Base-by-base conservation (phyloP, 768 basidiomycete species). In the Hortiboletus flavorubellus region DNA sequence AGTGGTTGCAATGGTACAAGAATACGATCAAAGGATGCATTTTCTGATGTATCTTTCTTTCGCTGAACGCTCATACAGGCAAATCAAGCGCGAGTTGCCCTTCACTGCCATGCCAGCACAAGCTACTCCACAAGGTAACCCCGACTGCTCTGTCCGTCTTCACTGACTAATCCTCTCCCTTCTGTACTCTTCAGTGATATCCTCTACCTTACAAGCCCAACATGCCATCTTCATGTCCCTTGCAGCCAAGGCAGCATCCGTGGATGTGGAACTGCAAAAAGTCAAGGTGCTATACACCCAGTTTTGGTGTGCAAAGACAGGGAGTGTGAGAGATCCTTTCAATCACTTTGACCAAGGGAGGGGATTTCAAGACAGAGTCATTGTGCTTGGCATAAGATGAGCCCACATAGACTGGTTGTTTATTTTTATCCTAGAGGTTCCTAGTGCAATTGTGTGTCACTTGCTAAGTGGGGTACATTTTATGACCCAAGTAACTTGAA, bases 261-360 rank as follows among this genome's bases (percentile, higher is more conserved):
- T 91, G 2, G 85, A 93, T 55, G 78, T 79, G 2, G 88, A 91
- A 61, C 67, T 93, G 26, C 85, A 90, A 64, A 87, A 85, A 72
- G 80, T 93, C 62, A 91, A 91, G 67, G 70, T 75, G 10, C 66
- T 86, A 11, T 91, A 91, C 61, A 87, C 86, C 0, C 87, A 90
- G 61, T 73, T 91, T 8, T 93, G 89, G 88, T 82, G 87, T 12
- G 76, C 81, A n/a, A 84, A 85, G 68, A 92, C 87, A 12, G 91
- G 91, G 30, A 92, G 89, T 61, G 84, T 86, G 69, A 76, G 91
- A 54, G 90, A 93, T 68, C 91, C 91, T 9, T 93, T 93, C 66
- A 83, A 85, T 60, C 76, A 78, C 34, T 64, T 71, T 30, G 73
- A 73, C 54, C 70, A 74, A 15, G 73, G 74, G 2, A 65, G 52